These are phyloP conservation scores for Trichoderma harzianum DNA, from an alignment of 2,329 filamentous ascomycete genomes.

Conservation along the genomic window DNA sequence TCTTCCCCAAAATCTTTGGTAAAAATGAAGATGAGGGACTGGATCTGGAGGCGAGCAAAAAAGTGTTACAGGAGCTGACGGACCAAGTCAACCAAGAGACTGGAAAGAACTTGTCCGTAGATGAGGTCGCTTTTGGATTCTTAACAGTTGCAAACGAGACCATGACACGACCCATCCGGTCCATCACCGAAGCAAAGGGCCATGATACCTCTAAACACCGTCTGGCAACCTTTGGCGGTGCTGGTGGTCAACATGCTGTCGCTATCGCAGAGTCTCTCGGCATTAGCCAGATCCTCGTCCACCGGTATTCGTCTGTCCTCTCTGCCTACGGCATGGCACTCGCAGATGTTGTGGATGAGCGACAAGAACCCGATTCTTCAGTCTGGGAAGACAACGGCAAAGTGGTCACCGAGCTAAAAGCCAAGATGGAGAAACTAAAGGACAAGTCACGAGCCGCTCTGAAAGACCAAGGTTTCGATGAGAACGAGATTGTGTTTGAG, in stretches of 20 bases:
- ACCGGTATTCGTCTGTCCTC: conserved; percentile 82
- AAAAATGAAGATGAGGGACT: conserved; percentile 80
- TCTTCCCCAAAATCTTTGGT: conserved; percentile 94
- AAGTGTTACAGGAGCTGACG: conserved; percentile 71
- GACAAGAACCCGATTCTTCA: conserved; percentile 70
- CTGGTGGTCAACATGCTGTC: conserved; percentile 88
- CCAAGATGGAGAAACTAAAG: conserved; percentile 76
- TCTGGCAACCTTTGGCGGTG: conserved; percentile 89
- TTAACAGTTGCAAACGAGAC: conserved; percentile 87
- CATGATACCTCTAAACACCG: conserved; percentile 87
- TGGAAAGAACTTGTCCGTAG: conserved; percentile 66
- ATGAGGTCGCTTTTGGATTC: conserved; percentile 87
- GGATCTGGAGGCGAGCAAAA: conserved; percentile 71
- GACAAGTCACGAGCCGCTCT: conserved; percentile 67
- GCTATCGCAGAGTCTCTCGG: conserved; percentile 82
- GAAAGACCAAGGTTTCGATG: conserved; percentile 73
- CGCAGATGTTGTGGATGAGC: conserved; percentile 88
- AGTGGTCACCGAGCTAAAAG: conserved; percentile 59
- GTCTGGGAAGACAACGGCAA: conserved; percentile 59
- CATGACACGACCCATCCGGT: conserved; percentile 87
- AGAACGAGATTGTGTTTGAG: conserved; percentile 74
- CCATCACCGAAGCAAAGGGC: conserved; percentile 86
- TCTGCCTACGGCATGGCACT: conserved; percentile 92
- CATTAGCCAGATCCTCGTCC: conserved; percentile 80
- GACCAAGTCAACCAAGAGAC: conserved; percentile 75